phyloP scores from a whole-genome alignment of 75 land plant genomes.

The Gnetum montanum region DNA sequence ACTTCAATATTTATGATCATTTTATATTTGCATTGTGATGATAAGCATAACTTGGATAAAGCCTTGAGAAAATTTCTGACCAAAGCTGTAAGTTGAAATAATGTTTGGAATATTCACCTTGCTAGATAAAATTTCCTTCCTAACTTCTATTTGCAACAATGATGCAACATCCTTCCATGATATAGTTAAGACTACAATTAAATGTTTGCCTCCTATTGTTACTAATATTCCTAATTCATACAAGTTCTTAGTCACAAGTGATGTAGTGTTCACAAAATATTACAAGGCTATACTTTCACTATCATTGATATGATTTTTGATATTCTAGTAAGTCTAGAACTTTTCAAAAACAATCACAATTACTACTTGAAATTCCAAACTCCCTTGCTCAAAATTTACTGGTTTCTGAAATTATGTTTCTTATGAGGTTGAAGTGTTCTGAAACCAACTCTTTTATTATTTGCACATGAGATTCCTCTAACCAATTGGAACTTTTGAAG shows the following conservation, averaged over 20 bases:
- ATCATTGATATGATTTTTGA: not conserved
- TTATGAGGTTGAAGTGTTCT: slow-evolving; percentile 37
- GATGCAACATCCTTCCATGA: slow-evolving; percentile 80
- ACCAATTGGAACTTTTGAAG: slow-evolving; percentile 19
- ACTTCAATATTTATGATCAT: slow-evolving; percentile 30
- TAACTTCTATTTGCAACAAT: slow-evolving; percentile 42
- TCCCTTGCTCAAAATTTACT: slow-evolving; percentile 25
- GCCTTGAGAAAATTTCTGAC: slow-evolving; percentile 45
- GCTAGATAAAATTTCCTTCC: slow-evolving; percentile 34
- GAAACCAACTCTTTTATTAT: slow-evolving; percentile 34
- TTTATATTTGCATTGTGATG: slow-evolving; percentile 1
- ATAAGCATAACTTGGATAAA: slow-evolving; percentile 53
- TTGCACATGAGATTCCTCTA: slow-evolving; percentile 18
- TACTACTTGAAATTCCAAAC: slow-evolving; percentile 29
- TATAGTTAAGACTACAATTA: slow-evolving; percentile 50
- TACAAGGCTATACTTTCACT: slow-evolving; percentile 5
- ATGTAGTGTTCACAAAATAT: slow-evolving; percentile 27
- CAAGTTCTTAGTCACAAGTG: slow-evolving; percentile 30
- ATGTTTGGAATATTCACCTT: slow-evolving; percentile 53
- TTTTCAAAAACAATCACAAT: slow-evolving; percentile 1
- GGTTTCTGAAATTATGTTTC: slow-evolving; percentile 32
- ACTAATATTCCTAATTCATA: slow-evolving; percentile 59
- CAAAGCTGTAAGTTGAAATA: slow-evolving; percentile 38
- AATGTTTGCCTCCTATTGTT: slow-evolving; percentile 55
- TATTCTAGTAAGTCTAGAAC: not conserved